Base-by-base conservation (phyloP, 345 rosid species). In the Excoecaria cochinchinensis region DNA sequence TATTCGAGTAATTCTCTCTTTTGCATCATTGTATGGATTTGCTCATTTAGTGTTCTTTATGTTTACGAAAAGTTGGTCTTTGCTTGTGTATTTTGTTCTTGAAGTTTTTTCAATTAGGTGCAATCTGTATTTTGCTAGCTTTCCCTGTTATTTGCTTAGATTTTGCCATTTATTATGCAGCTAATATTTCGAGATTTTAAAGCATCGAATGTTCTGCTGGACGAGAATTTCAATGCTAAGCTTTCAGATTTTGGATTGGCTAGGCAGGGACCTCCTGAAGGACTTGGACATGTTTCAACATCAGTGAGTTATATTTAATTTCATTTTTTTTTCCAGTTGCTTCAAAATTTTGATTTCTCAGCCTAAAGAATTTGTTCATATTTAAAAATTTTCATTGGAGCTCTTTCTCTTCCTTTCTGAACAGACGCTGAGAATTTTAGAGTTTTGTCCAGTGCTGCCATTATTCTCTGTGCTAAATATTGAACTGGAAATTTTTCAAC, bases 161-260 rank as follows among this genome's bases (percentile, higher is more conserved):
- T 36, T 74, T 67, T 78, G 24, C 61, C 68, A 58, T 52, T 8
- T 56, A 14, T 80, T 67, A 21, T 81, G 78, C 87, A 95, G 99
- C 83, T 95, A 47, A 95, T 92, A 56, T 93, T 91, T 74, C 92
- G 98, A 69, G 99, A 95, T 79, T 91, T 95, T 76, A 95, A 95
- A 80, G 74, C 99, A 24, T 95, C 99, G 1, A 95, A 95, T 53
- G 81, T 93, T 74, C 91, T 95, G 66, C 90, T 95, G 16, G 99
- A 90, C 50, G 94, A 90, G 84, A 89, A 89, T 55, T 90, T 90
- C 78, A 82, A 87, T 56, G 98, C 99, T 5, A 95, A 95, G 77
- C 97, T 95, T 78, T 95, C 99, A 6, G 98, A 95, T 81, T 95
- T 92, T 72, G 99, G 99, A 82, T 75, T 95, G 74, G 99, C 98